phyloP scores from a whole-genome alignment of 75 land plant species.

The Isoetes taiwanensis region DNA sequence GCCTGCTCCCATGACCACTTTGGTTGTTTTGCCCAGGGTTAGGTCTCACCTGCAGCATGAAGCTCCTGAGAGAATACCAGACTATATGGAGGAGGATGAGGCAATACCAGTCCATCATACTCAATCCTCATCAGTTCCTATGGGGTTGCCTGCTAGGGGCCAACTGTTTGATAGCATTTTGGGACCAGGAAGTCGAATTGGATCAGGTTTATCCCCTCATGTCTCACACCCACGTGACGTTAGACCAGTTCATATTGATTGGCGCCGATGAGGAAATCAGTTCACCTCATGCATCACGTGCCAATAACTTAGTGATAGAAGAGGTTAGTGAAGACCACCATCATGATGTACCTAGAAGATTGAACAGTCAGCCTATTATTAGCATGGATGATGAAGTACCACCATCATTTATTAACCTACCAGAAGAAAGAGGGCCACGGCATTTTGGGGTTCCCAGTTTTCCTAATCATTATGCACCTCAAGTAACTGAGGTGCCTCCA shows the following conservation, averaged over 20 bases:
- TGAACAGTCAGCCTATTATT: conserved; percentile 26
- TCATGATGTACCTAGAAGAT: conserved; percentile 22
- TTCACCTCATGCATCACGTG: conserved; percentile 14
- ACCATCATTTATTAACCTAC: not conserved
- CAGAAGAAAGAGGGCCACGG: conserved; percentile 1
- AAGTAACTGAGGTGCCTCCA: not conserved
- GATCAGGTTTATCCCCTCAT: conserved; percentile 17
- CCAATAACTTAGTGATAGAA: conserved; percentile 43
- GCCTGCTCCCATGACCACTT: not conserved
- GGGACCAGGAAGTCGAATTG: conserved; percentile 6
- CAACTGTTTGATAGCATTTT: conserved; percentile 12
- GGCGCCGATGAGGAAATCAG: conserved; percentile 36
- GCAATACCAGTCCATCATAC: conserved; percentile 1
- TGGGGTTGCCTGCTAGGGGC: conserved; percentile 27
- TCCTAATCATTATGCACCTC: not conserved
- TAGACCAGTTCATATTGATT: conserved; percentile 58
- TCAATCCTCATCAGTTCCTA: conserved; percentile 1
- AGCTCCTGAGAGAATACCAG: conserved; percentile 5
- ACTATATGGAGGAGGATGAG: conserved; percentile 61
- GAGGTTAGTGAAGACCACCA: too few relatives aligned
- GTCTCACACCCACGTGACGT: conserved; percentile 62
- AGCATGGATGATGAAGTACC: conserved; percentile 26
- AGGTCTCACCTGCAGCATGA: not conserved
- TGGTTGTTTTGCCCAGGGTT: not conserved
- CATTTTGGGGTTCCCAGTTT: not conserved